A percentile compares a stretch with the other conserved stretches of the same genome.
phyloP scores from a whole-genome alignment of 163 green algal genomes.

The Chloromonas sp. region DNA sequence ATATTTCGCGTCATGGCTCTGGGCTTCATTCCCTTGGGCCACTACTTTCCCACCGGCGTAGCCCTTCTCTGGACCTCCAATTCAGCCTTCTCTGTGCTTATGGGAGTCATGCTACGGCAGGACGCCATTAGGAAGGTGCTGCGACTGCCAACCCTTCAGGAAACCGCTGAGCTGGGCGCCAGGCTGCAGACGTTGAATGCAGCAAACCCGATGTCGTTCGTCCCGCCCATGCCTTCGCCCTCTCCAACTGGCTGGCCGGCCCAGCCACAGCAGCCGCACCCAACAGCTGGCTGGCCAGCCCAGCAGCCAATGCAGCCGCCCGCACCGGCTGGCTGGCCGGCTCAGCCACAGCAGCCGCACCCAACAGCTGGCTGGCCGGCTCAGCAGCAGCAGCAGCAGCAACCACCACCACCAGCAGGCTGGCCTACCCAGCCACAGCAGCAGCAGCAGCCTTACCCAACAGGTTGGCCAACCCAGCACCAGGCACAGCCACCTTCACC shows the following conservation, averaged over 20 bases:
- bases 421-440: background rate
- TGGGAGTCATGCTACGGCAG: background rate
- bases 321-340: no score
- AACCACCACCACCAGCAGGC: background rate
- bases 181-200: background rate
- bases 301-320: background rate
- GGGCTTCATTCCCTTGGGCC: slow-evolving; percentile 34
- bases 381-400: background rate
- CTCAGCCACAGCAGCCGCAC: background rate
- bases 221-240: background rate
- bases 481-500: background rate
- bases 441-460: background rate
- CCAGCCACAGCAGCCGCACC: background rate
- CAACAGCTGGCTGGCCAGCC: background rate
- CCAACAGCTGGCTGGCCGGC: background rate
- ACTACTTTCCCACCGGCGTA: slow-evolving; percentile 29
- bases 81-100: slow-evolving; percentile 24
- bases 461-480: background rate
- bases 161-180: background rate
- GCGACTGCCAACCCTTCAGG: slow-evolving; percentile 4
- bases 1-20: slow-evolving; percentile 9
- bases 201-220: slow-evolving; percentile 7
- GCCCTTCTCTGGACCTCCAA: slow-evolving; percentile 50
- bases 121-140: background rate
- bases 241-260: background rate